These are phyloP conservation scores for Thalia dealbata DNA, from an alignment of 176 grass and related monocot genomes.

Conservation along the genomic window DNA sequence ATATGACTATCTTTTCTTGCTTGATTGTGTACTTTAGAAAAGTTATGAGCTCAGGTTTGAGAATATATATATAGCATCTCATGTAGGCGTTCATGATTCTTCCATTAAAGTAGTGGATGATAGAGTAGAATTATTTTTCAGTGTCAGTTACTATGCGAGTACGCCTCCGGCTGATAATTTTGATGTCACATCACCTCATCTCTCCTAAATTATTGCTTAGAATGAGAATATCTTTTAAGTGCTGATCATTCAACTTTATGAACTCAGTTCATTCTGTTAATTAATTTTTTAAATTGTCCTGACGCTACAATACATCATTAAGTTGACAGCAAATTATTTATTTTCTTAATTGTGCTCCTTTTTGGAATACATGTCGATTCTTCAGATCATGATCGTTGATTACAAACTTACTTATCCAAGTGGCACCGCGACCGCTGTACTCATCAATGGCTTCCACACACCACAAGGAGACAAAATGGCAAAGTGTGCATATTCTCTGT, in stretches of 20 bases:
- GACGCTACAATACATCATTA: background rate
- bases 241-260: background rate
- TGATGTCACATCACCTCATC: background rate
- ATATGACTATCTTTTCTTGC: too few species aligned
- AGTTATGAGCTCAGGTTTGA: background rate
- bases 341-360: background rate
- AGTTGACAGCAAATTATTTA: background rate
- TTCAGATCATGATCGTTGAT: constrained; percentile 87
- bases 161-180: background rate
- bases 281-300: background rate
- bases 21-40: too few species aligned
- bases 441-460: constrained; percentile 95
- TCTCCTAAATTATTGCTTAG: background rate
- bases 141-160: too few species aligned
- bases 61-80: background rate
- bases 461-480: constrained; percentile 78
- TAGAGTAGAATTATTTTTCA: background rate
- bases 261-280: background rate
- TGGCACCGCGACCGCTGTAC: constrained; percentile 84
- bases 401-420: constrained; percentile 95
- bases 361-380: background rate
- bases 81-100: background rate
- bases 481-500: constrained; percentile 29
- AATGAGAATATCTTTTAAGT: constrained; percentile 8
- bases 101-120: background rate